Evolutionary conservation across 441 rosid species (phyloP).

Genomic region (Adansonia gregorii): DNA sequence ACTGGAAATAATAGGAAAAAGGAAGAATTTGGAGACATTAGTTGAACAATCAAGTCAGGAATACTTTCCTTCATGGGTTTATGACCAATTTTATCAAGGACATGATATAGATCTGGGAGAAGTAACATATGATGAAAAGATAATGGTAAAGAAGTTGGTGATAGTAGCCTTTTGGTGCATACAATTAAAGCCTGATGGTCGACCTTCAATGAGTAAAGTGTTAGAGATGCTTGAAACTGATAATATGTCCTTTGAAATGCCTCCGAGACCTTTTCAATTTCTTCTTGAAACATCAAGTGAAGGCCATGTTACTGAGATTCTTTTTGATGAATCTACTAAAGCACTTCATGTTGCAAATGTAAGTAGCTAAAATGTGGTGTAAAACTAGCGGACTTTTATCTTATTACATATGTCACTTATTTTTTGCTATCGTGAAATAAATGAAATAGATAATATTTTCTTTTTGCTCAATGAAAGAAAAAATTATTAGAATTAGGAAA

Average conservation of each 20-base stretch:
- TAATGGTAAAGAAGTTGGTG: background rate
- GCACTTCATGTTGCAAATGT: background rate
- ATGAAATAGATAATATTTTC: too few relatives aligned
- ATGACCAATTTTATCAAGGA: background rate
- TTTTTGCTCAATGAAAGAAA: too few relatives aligned
- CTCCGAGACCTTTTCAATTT: background rate
- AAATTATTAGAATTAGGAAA: too few relatives aligned
- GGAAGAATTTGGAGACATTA: background rate
- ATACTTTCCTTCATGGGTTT: constrained; percentile 6
- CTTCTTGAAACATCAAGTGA: background rate
- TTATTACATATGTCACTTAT: too few relatives aligned
- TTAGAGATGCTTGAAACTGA: constrained; percentile 4
- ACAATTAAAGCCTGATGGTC: background rate
- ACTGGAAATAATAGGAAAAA: constrained; percentile 3
- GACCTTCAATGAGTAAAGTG: constrained; percentile 15
- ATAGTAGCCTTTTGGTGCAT: constrained; percentile 19
- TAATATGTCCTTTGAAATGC: background rate
- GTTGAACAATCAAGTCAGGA: background rate
- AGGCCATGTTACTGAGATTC: background rate
- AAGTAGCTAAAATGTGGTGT: background rate
- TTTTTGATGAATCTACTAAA: background rate
- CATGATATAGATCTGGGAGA: background rate
- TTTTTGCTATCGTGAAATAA: too few relatives aligned
- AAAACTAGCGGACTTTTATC: background rate
- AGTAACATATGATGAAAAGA: background rate